Base-by-base conservation (phyloP, 495 filamentous ascomycete species). In the Barbatosphaeria neglecta region DNA sequence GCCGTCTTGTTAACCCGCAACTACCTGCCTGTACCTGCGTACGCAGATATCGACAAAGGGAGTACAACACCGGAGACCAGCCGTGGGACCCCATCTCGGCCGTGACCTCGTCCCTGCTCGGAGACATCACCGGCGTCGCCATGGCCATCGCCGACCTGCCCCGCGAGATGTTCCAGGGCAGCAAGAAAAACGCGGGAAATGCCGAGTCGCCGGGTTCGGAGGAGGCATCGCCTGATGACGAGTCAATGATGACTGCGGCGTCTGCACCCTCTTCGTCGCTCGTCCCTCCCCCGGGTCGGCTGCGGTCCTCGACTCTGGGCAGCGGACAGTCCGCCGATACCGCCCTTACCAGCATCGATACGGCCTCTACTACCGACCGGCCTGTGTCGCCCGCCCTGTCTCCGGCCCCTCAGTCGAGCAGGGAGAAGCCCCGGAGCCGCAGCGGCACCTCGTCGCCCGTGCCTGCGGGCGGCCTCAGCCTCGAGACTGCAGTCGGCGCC, bases 81-180 rank as follows among this genome's bases (percentile, higher is more conserved):
- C 81, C 85, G 3, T 77, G 74, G 52, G 80, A 87, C 48, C 85
- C 85, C 0, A 73, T 90, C 16, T 78, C 82, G 7, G 85, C 84
- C 13, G 77, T 75, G 24, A 78, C 86, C 1, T 77, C 80, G 16
- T 84, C 87, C 0, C 60, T 95, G 2, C 66, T 90, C 13, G 87
- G 87, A 5, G 85, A 87, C 7, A 68, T 87, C 28, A 72, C 79
- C 15, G 82, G 72, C 48, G 76, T 97, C 41, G 73, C 83, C 55
- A 85, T 90, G 73, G 88, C 87, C 0, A 67, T 90, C 24, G 85
- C 84, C 4, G 87, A 93, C 51, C 77, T 96, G 19, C 90, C 90
- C 0, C 68, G 75, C 13, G 84, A 84, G 15, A 75, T 94, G 16
- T 80, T 86, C 49, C 75, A 75, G 48, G 64, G 48, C 63, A 4